Evolutionary conservation across 352 stramenopile genomes (phyloP), one percentile per base, ranked within the genome.

Genomic region (Lagenidium sp.): DNA sequence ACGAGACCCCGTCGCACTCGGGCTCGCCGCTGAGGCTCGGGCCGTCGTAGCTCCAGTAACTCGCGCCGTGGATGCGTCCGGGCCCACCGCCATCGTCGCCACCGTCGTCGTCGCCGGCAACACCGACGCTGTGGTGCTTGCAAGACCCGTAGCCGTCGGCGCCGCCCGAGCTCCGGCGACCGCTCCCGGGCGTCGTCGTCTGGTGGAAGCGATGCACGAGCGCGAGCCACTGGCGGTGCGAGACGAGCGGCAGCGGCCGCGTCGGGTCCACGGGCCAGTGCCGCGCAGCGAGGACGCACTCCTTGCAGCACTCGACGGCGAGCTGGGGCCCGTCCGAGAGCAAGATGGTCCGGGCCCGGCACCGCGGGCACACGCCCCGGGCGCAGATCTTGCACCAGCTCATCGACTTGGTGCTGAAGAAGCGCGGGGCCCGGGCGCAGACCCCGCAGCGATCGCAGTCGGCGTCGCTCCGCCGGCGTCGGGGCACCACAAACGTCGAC

Each of bases 301-400:
- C 41, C 38, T 56, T 62, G 37, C 53, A 62, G 39, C 53, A 62
- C 24, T 46, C 51, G 21, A 62, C 43, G 16, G 32, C 36, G 31
- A 62, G 44, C 28, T 62, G 38, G 24, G 41, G 36, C 21, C 50
- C 41, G 21, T 62, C 53, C 28, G 47, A 38, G 18, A 62, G 35
- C 24, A 62, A 19, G n/a, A 30, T 28, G 26, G 49, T 53, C 16
- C 39, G 36, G 8, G 47, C 45, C n/a, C 44, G 47, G 39, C 53
- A 62, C 21, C 49, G 53, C 30, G 53, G 50, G 29, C 53, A 62
- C 30, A 62, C 53, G n/a, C 41, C 23, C 12, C 23, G 21, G 36
- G 47, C 47, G 20, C 53, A 62, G 16, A 62, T 34, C 42, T 62
- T 53, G 29, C 53, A 62, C 53, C 46, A 62, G n/a, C 47, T 39